A percentile compares a stretch with the other conserved stretches of the same genome.
Conservation (phyloP, 2,329 filamentous ascomycete species). For the Beauveria caledonica region DNA sequence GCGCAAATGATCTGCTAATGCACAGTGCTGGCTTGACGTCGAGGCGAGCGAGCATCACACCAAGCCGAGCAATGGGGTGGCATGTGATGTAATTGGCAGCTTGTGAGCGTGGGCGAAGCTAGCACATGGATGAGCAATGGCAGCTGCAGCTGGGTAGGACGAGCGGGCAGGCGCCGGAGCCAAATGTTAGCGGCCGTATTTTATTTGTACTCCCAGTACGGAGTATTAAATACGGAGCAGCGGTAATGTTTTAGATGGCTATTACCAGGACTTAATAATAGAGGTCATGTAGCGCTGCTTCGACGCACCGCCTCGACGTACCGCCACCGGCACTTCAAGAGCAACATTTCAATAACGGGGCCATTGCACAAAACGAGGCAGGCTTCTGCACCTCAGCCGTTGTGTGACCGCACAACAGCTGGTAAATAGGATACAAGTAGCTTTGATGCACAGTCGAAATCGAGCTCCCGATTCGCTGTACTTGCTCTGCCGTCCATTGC, state of each 20-base stretch:
- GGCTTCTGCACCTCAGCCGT: background rate
- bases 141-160: background rate
- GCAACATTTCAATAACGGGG: background rate
- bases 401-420: background rate
- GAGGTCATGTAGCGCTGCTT: background rate
- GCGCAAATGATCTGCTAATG: background rate
- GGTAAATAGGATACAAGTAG: background rate
- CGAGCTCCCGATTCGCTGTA: background rate
- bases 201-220: no score
- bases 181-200: background rate
- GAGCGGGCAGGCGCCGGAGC: background rate
- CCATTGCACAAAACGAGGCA: background rate
- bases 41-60: constrained; percentile 1
- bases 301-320: background rate
- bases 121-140: background rate
- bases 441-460: background rate
- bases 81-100: constrained; percentile 18
- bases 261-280: no score
- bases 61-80: constrained; percentile 6
- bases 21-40: background rate
- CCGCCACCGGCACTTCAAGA: background rate
- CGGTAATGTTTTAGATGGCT: no score
- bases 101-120: background rate
- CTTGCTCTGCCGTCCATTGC: no score
- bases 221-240: no score